Base-by-base conservation (phyloP, 805 yeast genomes). In the Candida easanensis region DNA sequence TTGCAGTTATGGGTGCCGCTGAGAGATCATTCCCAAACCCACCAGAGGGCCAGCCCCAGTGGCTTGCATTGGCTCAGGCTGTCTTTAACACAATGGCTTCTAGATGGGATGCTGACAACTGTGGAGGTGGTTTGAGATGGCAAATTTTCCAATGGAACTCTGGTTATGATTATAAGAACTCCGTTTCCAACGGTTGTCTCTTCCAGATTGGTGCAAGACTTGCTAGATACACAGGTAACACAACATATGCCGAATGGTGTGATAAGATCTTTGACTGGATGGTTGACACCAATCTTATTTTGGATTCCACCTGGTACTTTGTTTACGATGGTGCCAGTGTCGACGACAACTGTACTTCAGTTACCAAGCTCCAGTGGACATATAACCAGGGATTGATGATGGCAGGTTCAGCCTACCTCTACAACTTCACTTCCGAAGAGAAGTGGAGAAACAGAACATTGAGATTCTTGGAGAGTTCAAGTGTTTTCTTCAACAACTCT, bases 101-200 rank as follows among this genome's bases (percentile, higher is more conserved):
- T 4, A 73, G 95, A 55, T 88, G 96, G 96, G 95, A 88, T 55
- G 49, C 66, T 14, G 65, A 51, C 3, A 48, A 67, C 54, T 81
- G 88, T 61, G 71, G 65, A 33, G 96, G 96, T 39, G 96, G 96
- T 2, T 70, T 88, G 44, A 77, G 96, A 66, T 88, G 96, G 96
- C 96, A 88, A 69, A 88, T 88, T 52, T 88, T 84, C 66, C 74
- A 83, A 41, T 88, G 89, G 88, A 88, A 88, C 63, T 71, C 86
- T 7, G 96, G 96, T 48, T 88, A 87, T 63, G 80, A 84, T 62
- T 88, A 88, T 66, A 88, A 88, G 63, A 88, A 88, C 66, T 68
- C 90, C n/a, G 85, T 88, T 51, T 76, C 93, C n/a, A 88, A 87
- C 62, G 95, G 95, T 3, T 79, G 86, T 52, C 64, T 88, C 41